Conservation (phyloP, 768 basidiomycete species). For the Zangia roseola region DNA sequence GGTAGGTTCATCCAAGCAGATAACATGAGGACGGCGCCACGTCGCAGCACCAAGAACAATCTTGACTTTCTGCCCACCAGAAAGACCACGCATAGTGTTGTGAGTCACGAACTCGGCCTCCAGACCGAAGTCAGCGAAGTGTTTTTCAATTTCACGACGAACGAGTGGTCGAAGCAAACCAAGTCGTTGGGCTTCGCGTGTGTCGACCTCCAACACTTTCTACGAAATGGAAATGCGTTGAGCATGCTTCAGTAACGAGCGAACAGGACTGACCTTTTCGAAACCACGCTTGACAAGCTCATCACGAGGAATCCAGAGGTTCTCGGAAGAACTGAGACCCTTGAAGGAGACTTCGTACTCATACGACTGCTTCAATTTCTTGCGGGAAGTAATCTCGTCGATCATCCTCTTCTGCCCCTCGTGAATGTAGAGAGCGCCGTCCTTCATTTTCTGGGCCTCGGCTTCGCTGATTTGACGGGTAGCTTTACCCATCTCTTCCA, state of each 20-base stretch:
- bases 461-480: conserved; percentile 83
- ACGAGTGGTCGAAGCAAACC: conserved; percentile 96
- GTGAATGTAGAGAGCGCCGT: conserved; percentile 78
- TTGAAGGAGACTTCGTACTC: conserved; percentile 99
- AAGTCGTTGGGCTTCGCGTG: conserved; percentile 94
- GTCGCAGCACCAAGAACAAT: conserved; percentile 97
- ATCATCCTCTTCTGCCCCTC: conserved; percentile 95
- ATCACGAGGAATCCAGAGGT: conserved; percentile 96
- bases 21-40: conserved; percentile 97
- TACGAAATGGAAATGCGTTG: conserved; percentile 23
- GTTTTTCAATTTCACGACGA: conserved; percentile 98
- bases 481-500: conserved; percentile 95
- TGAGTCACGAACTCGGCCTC: conserved; percentile 99
- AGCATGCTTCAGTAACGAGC: neutral
- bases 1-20: conserved; percentile 96
- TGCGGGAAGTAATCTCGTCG: conserved; percentile 86
- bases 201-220: conserved; percentile 98
- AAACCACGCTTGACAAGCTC: conserved; percentile 97
- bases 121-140: conserved; percentile 98
- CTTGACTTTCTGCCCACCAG: conserved; percentile 99
- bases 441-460: conserved; percentile 95
- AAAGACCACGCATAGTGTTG: conserved; percentile 98
- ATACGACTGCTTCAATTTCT: conserved; percentile 99
- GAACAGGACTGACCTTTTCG: conserved; percentile 64
- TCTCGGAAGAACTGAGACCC: conserved; percentile 92